Base-by-base conservation (phyloP, 306 rosid species). In the Rosa rugosa region DNA sequence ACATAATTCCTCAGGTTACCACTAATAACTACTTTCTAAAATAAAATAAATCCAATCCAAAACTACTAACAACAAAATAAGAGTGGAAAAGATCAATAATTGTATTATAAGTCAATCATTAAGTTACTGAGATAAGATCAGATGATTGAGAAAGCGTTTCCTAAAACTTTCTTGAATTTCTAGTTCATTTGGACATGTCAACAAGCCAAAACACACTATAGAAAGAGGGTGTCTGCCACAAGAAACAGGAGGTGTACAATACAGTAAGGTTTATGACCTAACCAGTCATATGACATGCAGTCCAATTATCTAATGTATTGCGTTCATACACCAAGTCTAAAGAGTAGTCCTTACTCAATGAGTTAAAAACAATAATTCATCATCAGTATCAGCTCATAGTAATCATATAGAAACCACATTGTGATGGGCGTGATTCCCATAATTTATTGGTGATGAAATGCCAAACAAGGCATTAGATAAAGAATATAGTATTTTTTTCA, bases 251-350 rank as follows among this genome's bases (percentile, higher is more conserved):
- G 23, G 23, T 53, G 59, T 4, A 53, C 9, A 53, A 53, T 53
- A 53, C 59, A 53, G 6, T 16, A 44, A 38, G 71, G 47, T 66
- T 66, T 66, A 42, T 6, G 53, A 69, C 51, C 36, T 17, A 13
- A 42, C 6, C 16, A 5, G 23, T 69, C 7, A 25, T 6, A 46
- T 45, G n/a, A 45, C 36, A 31, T 27, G 27, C 40, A 23, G 40
- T 69, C 73, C 73, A 47, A 47, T 47, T 22, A 25, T 38, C 25
- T 16, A 47, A 71, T 31, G 7, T 47, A 5, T 3, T 71, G 47
- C 8, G 59, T 72, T 47, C 46, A 71, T 71, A 71, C 22, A 71
- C 23, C 59, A 50, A 27, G 57, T 71, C 59, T 6, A 47, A 31
- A 50, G 8, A 50, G 4, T 10, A 10, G 17, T 4, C 44, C 8